Percentiles rank a stretch among this genome's conserved stretches.
These are phyloP conservation scores for Vigna trinervia DNA, from an alignment of 306 rosid species.

Conservation along the genomic window DNA sequence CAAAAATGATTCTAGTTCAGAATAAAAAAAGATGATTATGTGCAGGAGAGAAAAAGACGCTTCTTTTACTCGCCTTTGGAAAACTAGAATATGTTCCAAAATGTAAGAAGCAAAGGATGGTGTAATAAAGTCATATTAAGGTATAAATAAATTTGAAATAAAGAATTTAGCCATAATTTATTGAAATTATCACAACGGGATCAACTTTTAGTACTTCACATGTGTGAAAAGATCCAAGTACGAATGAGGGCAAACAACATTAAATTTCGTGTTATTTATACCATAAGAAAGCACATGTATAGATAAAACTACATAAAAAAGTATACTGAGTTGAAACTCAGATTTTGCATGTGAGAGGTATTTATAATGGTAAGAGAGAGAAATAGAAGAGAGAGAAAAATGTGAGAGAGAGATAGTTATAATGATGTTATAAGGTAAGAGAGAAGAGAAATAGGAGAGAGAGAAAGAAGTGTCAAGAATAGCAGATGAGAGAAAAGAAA, in stretches of 20 bases:
- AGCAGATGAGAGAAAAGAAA: too few relatives aligned
- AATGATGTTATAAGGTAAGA: too few relatives aligned
- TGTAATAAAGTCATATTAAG: slow-evolving; percentile 8
- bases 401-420: too few relatives aligned
- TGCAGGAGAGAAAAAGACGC: slow-evolving; percentile 7
- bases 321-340: slow-evolving; percentile 1
- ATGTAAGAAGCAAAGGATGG: slow-evolving; percentile 4
- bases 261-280: slow-evolving; percentile 1
- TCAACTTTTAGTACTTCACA: slow-evolving; percentile 11
- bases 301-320: neutral
- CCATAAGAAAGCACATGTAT: neutral
- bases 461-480: too few relatives aligned
- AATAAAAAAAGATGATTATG: neutral
- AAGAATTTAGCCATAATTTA: slow-evolving; percentile 22
- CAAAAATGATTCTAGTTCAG: neutral
- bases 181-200: neutral
- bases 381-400: too few relatives aligned
- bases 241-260: slow-evolving; percentile 8
- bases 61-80: slow-evolving; percentile 32
- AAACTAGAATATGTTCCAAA: slow-evolving; percentile 35
- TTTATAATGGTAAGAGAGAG: too few relatives aligned
- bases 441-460: too few relatives aligned
- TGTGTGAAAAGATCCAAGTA: slow-evolving; percentile 2
- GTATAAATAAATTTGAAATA: neutral
- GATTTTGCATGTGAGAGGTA: too few relatives aligned